Evolutionary conservation across 2,329 filamentous ascomycete species (phyloP).

Genomic region (Coleophoma eucalyptorum): DNA sequence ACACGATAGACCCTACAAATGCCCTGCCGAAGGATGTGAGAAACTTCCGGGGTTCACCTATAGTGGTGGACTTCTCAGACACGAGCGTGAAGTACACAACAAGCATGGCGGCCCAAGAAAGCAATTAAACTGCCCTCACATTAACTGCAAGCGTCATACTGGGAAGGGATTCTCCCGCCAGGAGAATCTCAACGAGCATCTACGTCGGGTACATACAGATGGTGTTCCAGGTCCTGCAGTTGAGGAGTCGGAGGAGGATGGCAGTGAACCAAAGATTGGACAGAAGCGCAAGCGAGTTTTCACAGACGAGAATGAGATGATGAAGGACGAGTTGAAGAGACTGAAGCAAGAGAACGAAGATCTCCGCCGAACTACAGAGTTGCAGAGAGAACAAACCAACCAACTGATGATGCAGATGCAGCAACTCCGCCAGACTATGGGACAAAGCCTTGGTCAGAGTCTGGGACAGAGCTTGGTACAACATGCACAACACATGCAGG

Average conservation of each 20-base stretch:
- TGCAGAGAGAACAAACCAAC: background rate
- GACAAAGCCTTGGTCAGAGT: background rate
- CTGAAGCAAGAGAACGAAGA: background rate
- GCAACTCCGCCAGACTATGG: background rate
- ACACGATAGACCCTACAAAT: slow-evolving; percentile 90
- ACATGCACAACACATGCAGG: background rate
- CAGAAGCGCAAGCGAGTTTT: slow-evolving; percentile 38
- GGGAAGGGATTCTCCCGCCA: slow-evolving; percentile 89
- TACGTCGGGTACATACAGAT: slow-evolving; percentile 77
- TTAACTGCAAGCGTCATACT: slow-evolving; percentile 82
- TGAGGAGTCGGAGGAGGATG: slow-evolving; percentile 19
- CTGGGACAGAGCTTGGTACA: background rate
- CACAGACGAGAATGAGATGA: background rate
- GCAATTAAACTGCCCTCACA: slow-evolving; percentile 78
- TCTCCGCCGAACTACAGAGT: background rate
- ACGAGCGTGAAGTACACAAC: slow-evolving; percentile 90
- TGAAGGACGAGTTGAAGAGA: slow-evolving; percentile 1
- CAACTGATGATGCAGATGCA: background rate
- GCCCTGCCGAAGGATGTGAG: slow-evolving; percentile 75
- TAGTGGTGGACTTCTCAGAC: slow-evolving; percentile 81
- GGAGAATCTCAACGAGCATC: slow-evolving; percentile 91
- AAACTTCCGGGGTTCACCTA: slow-evolving; percentile 95
- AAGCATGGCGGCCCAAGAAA: slow-evolving; percentile 88
- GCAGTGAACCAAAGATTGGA: slow-evolving; percentile 35
- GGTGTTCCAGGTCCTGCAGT: slow-evolving; percentile 28